phyloP scores from a whole-genome alignment of 2,329 filamentous ascomycete genomes.

The Colletotrichum gigasporum region DNA sequence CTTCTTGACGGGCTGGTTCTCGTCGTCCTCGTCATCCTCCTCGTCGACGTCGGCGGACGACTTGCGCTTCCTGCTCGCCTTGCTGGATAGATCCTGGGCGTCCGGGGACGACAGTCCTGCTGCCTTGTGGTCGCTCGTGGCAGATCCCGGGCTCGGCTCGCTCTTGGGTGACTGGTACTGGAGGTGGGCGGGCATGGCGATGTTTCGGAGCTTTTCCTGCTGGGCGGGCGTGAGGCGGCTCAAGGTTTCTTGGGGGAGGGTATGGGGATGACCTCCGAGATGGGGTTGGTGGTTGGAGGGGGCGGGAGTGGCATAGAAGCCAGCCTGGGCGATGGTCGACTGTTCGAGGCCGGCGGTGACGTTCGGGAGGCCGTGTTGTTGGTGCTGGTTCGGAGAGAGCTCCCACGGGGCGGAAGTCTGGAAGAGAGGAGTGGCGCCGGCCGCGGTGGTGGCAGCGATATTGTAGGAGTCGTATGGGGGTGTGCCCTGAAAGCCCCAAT shows the following conservation, averaged over 20 bases:
- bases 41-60: conserved; percentile 68
- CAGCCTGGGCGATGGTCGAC: conserved; percentile 46
- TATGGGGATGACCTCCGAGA: conserved; percentile 31
- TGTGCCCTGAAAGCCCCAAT: conserved; percentile 59
- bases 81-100: conserved; percentile 47
- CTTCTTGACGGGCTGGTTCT: conserved; percentile 76
- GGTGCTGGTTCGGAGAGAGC: conserved; percentile 44
- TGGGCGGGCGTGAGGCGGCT: conserved; percentile 63
- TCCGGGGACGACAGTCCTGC: conserved; percentile 69
- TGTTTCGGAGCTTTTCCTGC: conserved; percentile 68
- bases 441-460: conserved; percentile 44
- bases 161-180: conserved; percentile 69
- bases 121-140: conserved; percentile 55
- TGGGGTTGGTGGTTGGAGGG: conserved; percentile 39
- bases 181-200: conserved; percentile 71
- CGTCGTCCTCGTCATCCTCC: conserved; percentile 66
- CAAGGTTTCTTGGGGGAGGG: conserved; percentile 30
- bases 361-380: conserved; percentile 37
- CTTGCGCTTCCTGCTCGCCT: conserved; percentile 73
- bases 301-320: conserved; percentile 43
- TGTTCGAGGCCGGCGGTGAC: conserved; percentile 44
- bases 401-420: conserved; percentile 45
- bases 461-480: conserved; percentile 58
- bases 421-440: conserved; percentile 42
- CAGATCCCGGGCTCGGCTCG: conserved; percentile 67